Conservation (phyloP, 2,329 filamentous ascomycete genomes). For the Phaeosphaeria sp. region DNA sequence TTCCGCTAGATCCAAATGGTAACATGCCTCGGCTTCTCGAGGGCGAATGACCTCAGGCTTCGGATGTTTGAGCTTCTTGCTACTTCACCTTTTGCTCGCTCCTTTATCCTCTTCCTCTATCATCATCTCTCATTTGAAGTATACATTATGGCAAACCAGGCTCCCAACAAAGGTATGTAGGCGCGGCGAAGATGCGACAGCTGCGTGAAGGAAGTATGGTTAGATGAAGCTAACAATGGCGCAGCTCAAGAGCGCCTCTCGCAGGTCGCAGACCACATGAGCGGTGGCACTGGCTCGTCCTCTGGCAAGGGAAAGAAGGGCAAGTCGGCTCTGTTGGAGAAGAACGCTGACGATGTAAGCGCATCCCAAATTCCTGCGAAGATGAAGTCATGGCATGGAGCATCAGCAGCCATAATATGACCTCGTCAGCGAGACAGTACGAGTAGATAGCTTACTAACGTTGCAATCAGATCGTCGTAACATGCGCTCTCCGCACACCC, state of each 20-base stretch:
- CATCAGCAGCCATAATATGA: neutral
- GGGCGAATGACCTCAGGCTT: conserved; percentile 19
- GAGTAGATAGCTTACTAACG: neutral
- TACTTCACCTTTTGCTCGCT: neutral
- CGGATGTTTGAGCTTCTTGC: neutral
- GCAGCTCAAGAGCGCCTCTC: conserved; percentile 65
- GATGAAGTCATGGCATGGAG: neutral
- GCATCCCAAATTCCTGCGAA: neutral
- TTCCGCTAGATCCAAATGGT: conserved; percentile 12
- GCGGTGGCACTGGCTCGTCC: conserved; percentile 32
- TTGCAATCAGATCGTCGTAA: conserved; percentile 73
- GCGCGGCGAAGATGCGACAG: neutral
- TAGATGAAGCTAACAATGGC: neutral
- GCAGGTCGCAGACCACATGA: conserved; percentile 65
- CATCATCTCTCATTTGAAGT: neutral
- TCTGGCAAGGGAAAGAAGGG: conserved; percentile 40
- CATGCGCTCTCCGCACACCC: conserved; percentile 87
- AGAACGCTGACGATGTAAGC: conserved; percentile 65
- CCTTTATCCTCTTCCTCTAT: neutral
- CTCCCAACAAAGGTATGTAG: conserved; percentile 33
- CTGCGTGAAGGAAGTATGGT: neutral
- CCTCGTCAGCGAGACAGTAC: neutral
- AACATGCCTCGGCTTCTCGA: conserved; percentile 21
- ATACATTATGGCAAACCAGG: conserved; percentile 47
- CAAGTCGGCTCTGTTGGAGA: conserved; percentile 54